phyloP scores from a whole-genome alignment of 495 filamentous ascomycete genomes.

The Penicillium steckii region DNA sequence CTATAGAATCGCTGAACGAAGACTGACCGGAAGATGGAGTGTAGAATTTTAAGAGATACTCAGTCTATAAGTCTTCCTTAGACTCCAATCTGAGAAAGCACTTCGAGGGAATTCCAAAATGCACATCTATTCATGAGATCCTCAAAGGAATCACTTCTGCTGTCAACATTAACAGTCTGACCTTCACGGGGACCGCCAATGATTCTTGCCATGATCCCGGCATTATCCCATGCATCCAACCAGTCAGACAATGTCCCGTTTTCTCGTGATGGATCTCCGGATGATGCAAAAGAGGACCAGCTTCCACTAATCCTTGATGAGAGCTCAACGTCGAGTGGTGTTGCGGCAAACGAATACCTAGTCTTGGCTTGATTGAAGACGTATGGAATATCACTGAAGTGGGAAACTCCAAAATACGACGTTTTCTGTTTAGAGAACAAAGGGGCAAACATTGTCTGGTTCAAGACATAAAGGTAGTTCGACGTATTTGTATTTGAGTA shows the following conservation, averaged over 20 bases:
- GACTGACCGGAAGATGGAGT: too few relatives aligned
- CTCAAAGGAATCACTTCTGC: constrained; percentile 3
- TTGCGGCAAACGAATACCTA: constrained; percentile 1
- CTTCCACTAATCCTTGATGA: constrained; percentile 11
- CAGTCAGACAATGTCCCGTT: constrained; percentile 2
- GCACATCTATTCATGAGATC: constrained; percentile 4
- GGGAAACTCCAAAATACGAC: constrained; percentile 5
- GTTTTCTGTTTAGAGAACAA: background rate
- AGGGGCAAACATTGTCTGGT: constrained; percentile 11
- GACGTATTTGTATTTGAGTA: constrained; percentile 3
- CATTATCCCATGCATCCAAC: background rate
- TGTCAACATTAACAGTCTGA: background rate
- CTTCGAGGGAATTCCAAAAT: constrained; percentile 13
- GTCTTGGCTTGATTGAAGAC: constrained; percentile 15
- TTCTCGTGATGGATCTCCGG: constrained; percentile 7
- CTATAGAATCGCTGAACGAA: too few relatives aligned
- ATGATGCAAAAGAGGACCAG: constrained; percentile 16
- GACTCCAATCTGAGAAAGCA: background rate
- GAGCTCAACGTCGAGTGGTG: constrained; percentile 2
- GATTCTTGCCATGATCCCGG: background rate
- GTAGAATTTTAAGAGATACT: too few relatives aligned
- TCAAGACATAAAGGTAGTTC: constrained; percentile 13
- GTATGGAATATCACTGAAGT: constrained; percentile 17
- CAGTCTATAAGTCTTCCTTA: background rate
- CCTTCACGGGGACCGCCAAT: constrained; percentile 12